Evolutionary conservation across 345 rosid species (phyloP).

Genomic region (Eucalyptus regnans): DNA sequence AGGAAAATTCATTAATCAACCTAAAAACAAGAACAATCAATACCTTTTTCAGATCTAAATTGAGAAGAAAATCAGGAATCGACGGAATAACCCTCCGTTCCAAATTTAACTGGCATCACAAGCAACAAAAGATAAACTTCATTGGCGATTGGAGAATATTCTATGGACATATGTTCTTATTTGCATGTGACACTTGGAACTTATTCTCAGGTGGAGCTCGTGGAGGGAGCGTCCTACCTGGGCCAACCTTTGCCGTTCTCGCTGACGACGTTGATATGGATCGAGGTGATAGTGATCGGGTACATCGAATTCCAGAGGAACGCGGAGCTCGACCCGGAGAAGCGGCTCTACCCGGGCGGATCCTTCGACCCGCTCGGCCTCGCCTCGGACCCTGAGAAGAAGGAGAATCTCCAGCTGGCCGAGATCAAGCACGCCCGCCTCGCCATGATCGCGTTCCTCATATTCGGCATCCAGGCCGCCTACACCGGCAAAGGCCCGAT

Average conservation of each 20-base stretch:
- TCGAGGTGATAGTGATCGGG: slow-evolving; percentile 71
- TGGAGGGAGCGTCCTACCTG: slow-evolving; percentile 89
- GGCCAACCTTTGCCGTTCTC: slow-evolving; percentile 91
- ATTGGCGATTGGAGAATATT: not conserved
- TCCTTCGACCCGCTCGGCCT: slow-evolving; percentile 76
- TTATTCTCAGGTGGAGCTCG: slow-evolving; percentile 57
- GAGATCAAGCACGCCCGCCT: slow-evolving; percentile 84
- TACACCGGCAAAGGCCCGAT: slow-evolving; percentile 73
- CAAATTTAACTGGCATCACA: not conserved
- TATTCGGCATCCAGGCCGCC: slow-evolving; percentile 69
- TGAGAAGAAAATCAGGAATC: not conserved
- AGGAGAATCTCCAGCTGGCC: slow-evolving; percentile 52
- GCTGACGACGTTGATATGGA: slow-evolving; percentile 75
- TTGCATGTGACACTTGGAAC: not conserved
- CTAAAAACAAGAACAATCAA: not conserved
- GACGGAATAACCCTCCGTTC: not conserved
- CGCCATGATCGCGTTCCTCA: slow-evolving; percentile 85
- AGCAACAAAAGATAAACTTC: not conserved
- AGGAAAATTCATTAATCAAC: not conserved
- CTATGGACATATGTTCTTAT: not conserved
- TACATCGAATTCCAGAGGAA: slow-evolving; percentile 93
- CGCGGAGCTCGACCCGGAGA: slow-evolving; percentile 73
- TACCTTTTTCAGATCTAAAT: not conserved
- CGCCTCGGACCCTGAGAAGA: slow-evolving; percentile 64
- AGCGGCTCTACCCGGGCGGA: slow-evolving; percentile 33